Percentiles rank a stretch among this genome's conserved stretches.
These are phyloP conservation scores for Irineochytrium annulatum DNA, from an alignment of 192 early-diverging fungal genomes.

Conservation along the genomic window DNA sequence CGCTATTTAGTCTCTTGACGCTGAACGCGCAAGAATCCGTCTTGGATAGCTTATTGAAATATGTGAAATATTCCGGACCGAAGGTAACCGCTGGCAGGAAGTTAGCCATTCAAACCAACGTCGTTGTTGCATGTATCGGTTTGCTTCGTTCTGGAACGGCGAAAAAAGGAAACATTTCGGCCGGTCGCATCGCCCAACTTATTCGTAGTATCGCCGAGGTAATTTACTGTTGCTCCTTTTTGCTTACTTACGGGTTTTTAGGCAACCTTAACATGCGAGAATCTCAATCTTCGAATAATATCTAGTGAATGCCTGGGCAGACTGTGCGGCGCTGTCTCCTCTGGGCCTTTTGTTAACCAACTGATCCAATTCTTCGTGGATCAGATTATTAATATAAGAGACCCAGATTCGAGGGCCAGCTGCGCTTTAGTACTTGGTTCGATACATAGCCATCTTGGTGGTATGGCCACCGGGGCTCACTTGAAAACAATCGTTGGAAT, in stretches of 20 bases:
- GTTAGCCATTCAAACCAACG: slow-evolving; percentile 75
- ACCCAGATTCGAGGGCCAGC: slow-evolving; percentile 93
- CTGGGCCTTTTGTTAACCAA: slow-evolving; percentile 59
- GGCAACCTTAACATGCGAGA: slow-evolving; percentile 67
- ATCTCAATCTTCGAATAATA: slow-evolving; percentile 65
- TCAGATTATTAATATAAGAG: slow-evolving; percentile 83
- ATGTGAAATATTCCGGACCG: slow-evolving; percentile 45
- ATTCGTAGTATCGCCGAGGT: slow-evolving; percentile 46
- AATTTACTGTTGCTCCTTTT: slow-evolving; percentile 20
- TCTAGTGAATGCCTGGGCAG: slow-evolving; percentile 81
- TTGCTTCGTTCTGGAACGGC: slow-evolving; percentile 61
- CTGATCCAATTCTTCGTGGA: slow-evolving; percentile 76
- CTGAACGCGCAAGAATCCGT: slow-evolving; percentile 69
- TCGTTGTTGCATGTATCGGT: slow-evolving; percentile 67
- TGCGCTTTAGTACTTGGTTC: slow-evolving; percentile 84
- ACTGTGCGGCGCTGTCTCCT: slow-evolving; percentile 64
- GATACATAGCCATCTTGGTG: slow-evolving; percentile 83
- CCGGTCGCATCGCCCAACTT: slow-evolving; percentile 24
- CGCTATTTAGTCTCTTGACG: slow-evolving; percentile 65
- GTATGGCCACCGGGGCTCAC: slow-evolving; percentile 77
- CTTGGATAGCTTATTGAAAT: slow-evolving; percentile 70
- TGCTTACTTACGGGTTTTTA: slow-evolving; percentile 21
- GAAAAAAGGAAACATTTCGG: slow-evolving; percentile 44
- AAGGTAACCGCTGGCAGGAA: slow-evolving; percentile 69
- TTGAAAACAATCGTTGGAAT: slow-evolving; percentile 86